Evolutionary conservation across 371 early-diverging fungal genomes (phyloP).

Genomic region (Mortierella sp.): DNA sequence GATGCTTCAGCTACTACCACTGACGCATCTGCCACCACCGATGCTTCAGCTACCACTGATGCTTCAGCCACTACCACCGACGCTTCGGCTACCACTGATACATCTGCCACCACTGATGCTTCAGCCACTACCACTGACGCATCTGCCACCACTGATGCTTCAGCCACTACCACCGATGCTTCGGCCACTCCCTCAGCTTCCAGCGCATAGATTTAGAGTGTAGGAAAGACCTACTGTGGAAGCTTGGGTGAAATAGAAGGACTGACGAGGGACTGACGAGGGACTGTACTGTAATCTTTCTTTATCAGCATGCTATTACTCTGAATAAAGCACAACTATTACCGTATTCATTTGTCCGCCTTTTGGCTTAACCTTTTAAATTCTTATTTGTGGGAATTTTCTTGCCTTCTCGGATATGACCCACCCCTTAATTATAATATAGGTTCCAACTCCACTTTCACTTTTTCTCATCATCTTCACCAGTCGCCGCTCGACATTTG

Average conservation of each 20-base stretch:
- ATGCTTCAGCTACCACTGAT: constrained; percentile 1
- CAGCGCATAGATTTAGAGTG: too few relatives aligned
- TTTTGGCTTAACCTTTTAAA: too few relatives aligned
- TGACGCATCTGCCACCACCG: not conserved
- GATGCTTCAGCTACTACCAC: not conserved
- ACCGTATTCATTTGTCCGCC: too few relatives aligned
- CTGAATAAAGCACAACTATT: not conserved
- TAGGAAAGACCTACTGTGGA: not conserved
- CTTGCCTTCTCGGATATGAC: not conserved
- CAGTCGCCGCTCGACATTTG: not conserved
- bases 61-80: not conserved
- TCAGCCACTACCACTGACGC: too few relatives aligned
- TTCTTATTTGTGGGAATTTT: not conserved
- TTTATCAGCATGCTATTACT: not conserved
- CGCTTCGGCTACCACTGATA: not conserved
- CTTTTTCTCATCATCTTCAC: not conserved
- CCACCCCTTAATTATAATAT: not conserved
- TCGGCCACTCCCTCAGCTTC: too few relatives aligned
- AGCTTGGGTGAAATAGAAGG: not conserved
- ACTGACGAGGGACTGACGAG: not conserved
- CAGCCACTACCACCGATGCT: not conserved
- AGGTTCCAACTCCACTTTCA: not conserved
- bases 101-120: constrained; percentile 4
- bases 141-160: too few relatives aligned
- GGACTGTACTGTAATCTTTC: not conserved